A percentile compares a stretch with the other conserved stretches of the same genome.
Conservation (phyloP, 2,329 filamentous ascomycete species). For the Talaromyces amestolkiae region DNA sequence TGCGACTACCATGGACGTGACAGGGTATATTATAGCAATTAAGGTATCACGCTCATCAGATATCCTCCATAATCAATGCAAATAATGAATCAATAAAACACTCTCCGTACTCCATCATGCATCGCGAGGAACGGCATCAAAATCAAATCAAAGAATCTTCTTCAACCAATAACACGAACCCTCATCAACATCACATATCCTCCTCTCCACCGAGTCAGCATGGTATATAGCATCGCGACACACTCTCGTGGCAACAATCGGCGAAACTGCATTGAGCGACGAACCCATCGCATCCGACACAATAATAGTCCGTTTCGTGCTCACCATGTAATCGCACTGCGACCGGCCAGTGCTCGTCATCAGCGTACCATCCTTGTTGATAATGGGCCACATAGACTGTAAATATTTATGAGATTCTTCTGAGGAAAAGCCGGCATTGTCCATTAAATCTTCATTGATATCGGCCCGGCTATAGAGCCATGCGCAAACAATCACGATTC, state of each 20-base stretch:
- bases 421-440: background rate
- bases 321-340: conserved; percentile 14
- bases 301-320: conserved; percentile 15
- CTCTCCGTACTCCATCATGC: background rate
- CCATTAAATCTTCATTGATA: conserved; percentile 5
- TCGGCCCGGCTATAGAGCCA: conserved; percentile 16
- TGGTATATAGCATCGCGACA: conserved; percentile 12
- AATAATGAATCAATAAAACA: background rate
- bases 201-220: background rate
- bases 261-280: background rate
- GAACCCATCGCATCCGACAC: conserved; percentile 5
- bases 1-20: background rate
- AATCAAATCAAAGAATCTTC: conserved; percentile 7
- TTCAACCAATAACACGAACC: conserved; percentile 11
- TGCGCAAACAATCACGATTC: conserved; percentile 15
- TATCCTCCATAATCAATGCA: background rate
- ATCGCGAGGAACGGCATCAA: background rate
- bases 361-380: background rate
- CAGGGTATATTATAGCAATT: background rate
- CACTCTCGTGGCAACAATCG: background rate
- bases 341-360: background rate
- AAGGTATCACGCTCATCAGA: background rate
- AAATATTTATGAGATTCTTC: conserved; percentile 1
- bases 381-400: conserved; percentile 1
- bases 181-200: conserved; percentile 15